These are phyloP conservation scores for Backusella tarrabulga DNA, from an alignment of 192 early-diverging fungal genomes.

Conservation along the genomic window DNA sequence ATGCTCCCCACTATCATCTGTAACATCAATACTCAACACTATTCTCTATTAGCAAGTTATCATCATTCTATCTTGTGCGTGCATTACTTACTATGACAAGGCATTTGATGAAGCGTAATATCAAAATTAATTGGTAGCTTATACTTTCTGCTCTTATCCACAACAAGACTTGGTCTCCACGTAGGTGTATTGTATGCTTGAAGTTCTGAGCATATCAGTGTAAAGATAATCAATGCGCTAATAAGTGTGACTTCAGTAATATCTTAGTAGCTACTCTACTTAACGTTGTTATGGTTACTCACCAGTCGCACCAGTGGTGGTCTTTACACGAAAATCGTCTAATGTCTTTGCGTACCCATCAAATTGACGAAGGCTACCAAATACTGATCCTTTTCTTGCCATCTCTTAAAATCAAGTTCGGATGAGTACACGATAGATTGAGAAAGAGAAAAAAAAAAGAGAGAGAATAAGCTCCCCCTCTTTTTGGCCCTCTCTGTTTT, in stretches of 20 bases:
- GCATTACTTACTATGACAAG: slow-evolving; percentile 68
- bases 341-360: slow-evolving; percentile 96
- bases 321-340: slow-evolving; percentile 92
- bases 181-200: slow-evolving; percentile 69
- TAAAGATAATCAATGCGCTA: slow-evolving; percentile 66
- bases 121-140: slow-evolving; percentile 89
- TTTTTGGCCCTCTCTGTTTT: not conserved
- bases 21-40: slow-evolving; percentile 91
- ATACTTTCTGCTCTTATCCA: slow-evolving; percentile 83
- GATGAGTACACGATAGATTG: not conserved
- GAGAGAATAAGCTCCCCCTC: not conserved
- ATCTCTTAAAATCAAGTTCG: slow-evolving; percentile 16
- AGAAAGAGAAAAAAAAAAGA: not conserved
- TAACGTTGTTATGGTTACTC: not conserved
- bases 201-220: slow-evolving; percentile 82
- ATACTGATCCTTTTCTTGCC: slow-evolving; percentile 46
- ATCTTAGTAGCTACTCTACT: not conserved
- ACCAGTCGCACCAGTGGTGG: slow-evolving; percentile 71
- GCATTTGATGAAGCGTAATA: slow-evolving; percentile 89
- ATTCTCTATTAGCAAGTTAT: slow-evolving; percentile 5
- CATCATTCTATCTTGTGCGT: not conserved
- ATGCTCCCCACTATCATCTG: slow-evolving; percentile 91
- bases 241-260: slow-evolving; percentile 69
- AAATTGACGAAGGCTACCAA: slow-evolving; percentile 57
- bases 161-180: slow-evolving; percentile 72